A percentile compares a stretch with the other conserved stretches of the same genome.
These are phyloP conservation scores for Ascochyta koolunga DNA, from an alignment of 2,329 filamentous ascomycete genomes.

Conservation along the genomic window DNA sequence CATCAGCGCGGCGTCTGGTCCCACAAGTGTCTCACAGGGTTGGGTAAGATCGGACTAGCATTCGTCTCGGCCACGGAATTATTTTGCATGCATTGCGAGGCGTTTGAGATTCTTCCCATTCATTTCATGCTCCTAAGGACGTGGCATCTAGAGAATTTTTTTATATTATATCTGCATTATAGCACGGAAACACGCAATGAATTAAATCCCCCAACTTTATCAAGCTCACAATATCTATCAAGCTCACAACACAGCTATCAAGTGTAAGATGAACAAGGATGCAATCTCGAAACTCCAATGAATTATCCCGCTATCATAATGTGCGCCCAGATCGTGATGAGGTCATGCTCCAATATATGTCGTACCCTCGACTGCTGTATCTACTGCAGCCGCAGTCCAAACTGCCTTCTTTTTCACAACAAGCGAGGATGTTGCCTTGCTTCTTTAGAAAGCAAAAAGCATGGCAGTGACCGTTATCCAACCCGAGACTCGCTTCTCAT, in stretches of 20 bases:
- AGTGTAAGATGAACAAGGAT: not conserved
- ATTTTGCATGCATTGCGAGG: conserved; percentile 30
- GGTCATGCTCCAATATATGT: conserved; percentile 6
- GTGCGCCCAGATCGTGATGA: conserved; percentile 5
- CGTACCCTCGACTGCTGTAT: conserved; percentile 5
- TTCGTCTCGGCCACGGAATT: conserved; percentile 3
- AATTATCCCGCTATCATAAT: conserved; percentile 12
- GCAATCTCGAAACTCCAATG: conserved; percentile 12
- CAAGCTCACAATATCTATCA: not conserved
- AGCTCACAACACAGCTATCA: not conserved
- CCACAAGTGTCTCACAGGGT: conserved; percentile 9
- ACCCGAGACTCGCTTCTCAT: conserved; percentile 4
- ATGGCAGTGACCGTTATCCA: conserved; percentile 10
- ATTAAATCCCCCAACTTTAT: not conserved
- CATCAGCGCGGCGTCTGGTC: conserved; percentile 35
- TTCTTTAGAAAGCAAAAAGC: not conserved
- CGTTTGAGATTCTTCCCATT: conserved; percentile 1
- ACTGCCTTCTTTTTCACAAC: not conserved
- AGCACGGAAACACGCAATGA: not conserved
- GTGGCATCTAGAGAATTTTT: conserved; percentile 1
- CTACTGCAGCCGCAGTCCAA: conserved; percentile 3
- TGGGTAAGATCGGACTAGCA: conserved; percentile 4
- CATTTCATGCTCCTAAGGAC: not conserved
- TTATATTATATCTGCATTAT: not conserved
- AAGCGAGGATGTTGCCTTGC: not conserved